Evolutionary conservation across 805 yeast species (phyloP).

Genomic region (Teunomyces funiuensis): DNA sequence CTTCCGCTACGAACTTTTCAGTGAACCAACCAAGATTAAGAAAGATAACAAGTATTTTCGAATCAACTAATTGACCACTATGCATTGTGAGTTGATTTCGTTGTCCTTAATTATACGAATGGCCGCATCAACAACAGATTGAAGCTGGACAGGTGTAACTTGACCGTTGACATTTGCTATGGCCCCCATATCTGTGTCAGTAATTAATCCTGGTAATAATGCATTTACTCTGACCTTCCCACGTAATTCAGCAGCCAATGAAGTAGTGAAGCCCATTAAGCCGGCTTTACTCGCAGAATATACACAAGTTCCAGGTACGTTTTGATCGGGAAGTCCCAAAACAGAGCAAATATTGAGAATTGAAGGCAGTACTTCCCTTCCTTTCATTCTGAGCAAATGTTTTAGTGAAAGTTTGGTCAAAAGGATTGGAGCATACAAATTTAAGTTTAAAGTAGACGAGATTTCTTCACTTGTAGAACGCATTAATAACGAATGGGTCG

Average conservation of each 20-base stretch:
- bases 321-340: constrained; percentile 41
- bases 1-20: background rate
- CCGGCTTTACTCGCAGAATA: constrained; percentile 77
- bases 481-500: constrained; percentile 55
- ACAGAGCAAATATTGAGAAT: constrained; percentile 70
- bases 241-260: constrained; percentile 60
- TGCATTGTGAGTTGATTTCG: constrained; percentile 30
- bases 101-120: constrained; percentile 22
- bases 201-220: constrained; percentile 65
- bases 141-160: constrained; percentile 23
- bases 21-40: background rate
- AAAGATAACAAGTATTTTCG: background rate
- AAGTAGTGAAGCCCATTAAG: constrained; percentile 56
- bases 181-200: constrained; percentile 66
- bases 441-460: constrained; percentile 47
- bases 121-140: constrained; percentile 27
- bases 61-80: constrained; percentile 16
- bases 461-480: constrained; percentile 44
- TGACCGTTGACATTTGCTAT: constrained; percentile 22
- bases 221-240: constrained; percentile 61
- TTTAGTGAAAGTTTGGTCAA: constrained; percentile 52
- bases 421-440: constrained; percentile 61
- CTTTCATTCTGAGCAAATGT: constrained; percentile 45
- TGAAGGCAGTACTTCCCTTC: constrained; percentile 17
- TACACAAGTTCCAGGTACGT: constrained; percentile 56